Conservation (phyloP, 495 filamentous ascomycete genomes). For the Aspergillus biplanus region DNA sequence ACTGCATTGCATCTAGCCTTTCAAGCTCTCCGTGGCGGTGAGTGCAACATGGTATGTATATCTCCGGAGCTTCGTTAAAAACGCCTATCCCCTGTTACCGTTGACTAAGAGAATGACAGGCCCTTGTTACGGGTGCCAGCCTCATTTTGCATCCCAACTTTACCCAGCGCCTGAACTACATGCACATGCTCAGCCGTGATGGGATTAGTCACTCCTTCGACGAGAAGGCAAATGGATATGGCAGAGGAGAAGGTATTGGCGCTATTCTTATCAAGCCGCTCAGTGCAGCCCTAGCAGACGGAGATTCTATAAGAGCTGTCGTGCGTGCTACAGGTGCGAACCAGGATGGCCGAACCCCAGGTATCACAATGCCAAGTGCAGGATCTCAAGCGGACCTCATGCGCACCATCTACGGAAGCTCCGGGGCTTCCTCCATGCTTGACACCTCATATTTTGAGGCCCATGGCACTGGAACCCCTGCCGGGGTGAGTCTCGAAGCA, state of each 20-base stretch:
- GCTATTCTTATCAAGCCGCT: conserved; percentile 38
- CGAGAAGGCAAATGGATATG: conserved; percentile 37
- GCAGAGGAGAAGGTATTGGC: conserved; percentile 35
- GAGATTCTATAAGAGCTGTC: conserved; percentile 38
- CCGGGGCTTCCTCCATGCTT: conserved; percentile 24
- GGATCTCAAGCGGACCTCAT: conserved; percentile 38
- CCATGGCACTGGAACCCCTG: conserved; percentile 29
- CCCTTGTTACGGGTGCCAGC: conserved; percentile 32
- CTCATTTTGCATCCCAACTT: conserved; percentile 33
- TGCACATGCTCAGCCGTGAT: conserved; percentile 36
- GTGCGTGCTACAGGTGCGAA: conserved; percentile 37
- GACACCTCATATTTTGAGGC: conserved; percentile 39
- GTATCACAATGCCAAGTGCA: conserved; percentile 36
- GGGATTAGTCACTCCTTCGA: conserved; percentile 38
- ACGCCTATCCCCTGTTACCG: not conserved
- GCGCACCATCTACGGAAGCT: conserved; percentile 27
- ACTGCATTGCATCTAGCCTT: conserved; percentile 42
- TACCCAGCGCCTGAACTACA: conserved; percentile 28
- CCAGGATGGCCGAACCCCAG: conserved; percentile 40
- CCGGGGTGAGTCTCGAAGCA: too few species aligned
- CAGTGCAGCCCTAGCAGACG: conserved; percentile 31
- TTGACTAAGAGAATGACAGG: conserved; percentile 13
- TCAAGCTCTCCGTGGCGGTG: conserved; percentile 41
- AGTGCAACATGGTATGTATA: conserved; percentile 41
- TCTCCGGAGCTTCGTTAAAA: too few species aligned